Conservation (phyloP, 2,329 filamentous ascomycete genomes). For the Stylonectria norvegica region DNA sequence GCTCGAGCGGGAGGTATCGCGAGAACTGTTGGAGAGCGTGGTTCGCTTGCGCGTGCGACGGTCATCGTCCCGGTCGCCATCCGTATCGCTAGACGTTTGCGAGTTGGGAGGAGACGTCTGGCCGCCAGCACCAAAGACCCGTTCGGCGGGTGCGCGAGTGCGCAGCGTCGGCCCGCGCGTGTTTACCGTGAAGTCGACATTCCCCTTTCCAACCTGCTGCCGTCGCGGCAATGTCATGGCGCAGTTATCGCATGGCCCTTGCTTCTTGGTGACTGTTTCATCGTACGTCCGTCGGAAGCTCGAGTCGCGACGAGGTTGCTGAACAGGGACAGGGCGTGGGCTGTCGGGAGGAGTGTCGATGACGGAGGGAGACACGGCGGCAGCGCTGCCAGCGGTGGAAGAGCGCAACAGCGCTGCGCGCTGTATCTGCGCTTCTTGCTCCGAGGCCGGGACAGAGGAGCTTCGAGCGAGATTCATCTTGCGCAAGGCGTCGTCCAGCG, state of each 20-base stretch:
- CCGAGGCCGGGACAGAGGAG: slow-evolving; percentile 41
- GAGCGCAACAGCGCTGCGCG: slow-evolving; percentile 42
- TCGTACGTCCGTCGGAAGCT: slow-evolving; percentile 62
- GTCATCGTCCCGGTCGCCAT: slow-evolving; percentile 46
- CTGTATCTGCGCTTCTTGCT: slow-evolving; percentile 43
- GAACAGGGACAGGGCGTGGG: slow-evolving; percentile 41
- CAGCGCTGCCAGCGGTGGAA: slow-evolving; percentile 31
- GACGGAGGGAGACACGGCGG: slow-evolving; percentile 37
- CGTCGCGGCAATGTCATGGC: slow-evolving; percentile 58
- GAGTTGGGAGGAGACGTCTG: slow-evolving; percentile 52
- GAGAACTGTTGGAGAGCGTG: slow-evolving; percentile 42
- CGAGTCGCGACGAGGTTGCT: slow-evolving; percentile 49
- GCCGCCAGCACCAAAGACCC: slow-evolving; percentile 49
- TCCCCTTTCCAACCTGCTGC: slow-evolving; percentile 27
- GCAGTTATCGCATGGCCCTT: slow-evolving; percentile 65
- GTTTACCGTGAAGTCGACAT: slow-evolving; percentile 34
- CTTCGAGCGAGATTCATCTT: slow-evolving; percentile 46
- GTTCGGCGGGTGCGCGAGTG: slow-evolving; percentile 58
- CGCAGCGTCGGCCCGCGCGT: slow-evolving; percentile 54
- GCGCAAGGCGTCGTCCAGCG: slow-evolving; percentile 46
- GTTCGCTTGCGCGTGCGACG: slow-evolving; percentile 40
- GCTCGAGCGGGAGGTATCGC: slow-evolving; percentile 51
- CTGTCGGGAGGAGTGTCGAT: slow-evolving; percentile 59
- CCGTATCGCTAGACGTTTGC: slow-evolving; percentile 49
- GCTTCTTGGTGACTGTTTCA: slow-evolving; percentile 60